A percentile compares a stretch with the other conserved stretches of the same genome.
Evolutionary conservation across 2,329 filamentous ascomycete genomes (phyloP).

Genomic region (Botrytis fabae): DNA sequence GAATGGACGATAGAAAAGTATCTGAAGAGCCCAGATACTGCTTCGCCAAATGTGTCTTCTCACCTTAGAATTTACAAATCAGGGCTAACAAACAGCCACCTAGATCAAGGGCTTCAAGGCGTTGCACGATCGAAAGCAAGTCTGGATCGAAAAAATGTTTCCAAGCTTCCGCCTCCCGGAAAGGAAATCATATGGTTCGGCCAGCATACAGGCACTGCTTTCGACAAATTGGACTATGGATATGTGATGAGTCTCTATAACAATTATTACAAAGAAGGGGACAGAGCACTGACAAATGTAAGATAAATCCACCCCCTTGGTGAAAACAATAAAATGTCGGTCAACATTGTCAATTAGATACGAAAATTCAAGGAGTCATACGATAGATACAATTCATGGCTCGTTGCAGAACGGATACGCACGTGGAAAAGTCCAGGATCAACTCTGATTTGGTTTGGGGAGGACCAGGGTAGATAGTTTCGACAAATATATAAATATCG

Average conservation of each 20-base stretch:
- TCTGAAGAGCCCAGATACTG: neutral
- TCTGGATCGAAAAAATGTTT: neutral
- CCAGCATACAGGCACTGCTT: neutral
- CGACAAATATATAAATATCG: neutral
- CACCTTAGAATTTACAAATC: neutral
- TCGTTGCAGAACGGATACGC: neutral
- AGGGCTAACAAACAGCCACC: neutral
- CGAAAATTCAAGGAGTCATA: neutral
- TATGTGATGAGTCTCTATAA: neutral
- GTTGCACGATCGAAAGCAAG: neutral
- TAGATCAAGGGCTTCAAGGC: neutral
- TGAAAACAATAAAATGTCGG: neutral
- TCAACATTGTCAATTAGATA: neutral
- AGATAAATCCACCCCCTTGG: neutral
- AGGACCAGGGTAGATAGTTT: constrained; percentile 16
- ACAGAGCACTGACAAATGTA: neutral
- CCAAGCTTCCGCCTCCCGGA: neutral
- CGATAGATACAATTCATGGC: neutral
- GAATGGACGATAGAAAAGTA: neutral
- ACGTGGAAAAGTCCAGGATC: constrained; percentile 3
- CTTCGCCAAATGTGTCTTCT: neutral
- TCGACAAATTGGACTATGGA: neutral
- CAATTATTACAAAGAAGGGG: neutral
- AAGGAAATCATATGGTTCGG: neutral
- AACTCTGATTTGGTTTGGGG: constrained; percentile 13